phyloP scores from a whole-genome alignment of 2,329 filamentous ascomycete species.

The Pestalotiopsis sp. region DNA sequence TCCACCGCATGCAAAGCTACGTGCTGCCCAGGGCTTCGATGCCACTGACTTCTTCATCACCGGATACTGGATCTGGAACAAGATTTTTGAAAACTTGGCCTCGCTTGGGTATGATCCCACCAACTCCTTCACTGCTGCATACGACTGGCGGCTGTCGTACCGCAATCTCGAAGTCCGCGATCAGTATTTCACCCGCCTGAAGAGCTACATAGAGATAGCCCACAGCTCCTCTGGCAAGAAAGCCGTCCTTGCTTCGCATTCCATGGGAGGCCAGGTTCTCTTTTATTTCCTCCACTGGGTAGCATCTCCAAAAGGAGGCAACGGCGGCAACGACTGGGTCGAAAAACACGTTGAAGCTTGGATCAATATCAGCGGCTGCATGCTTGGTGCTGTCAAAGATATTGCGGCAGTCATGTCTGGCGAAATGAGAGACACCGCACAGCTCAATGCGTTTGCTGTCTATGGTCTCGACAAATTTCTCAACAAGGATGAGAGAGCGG shows the following conservation, averaged over 20 bases:
- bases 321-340: conserved; percentile 86
- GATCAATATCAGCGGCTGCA: conserved; percentile 98
- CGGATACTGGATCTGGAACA: conserved; percentile 98
- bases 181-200: conserved; percentile 90
- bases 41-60: conserved; percentile 94
- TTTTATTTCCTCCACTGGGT: conserved; percentile 88
- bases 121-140: conserved; percentile 69
- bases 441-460: conserved; percentile 93
- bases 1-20: conserved; percentile 85
- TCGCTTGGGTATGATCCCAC: conserved; percentile 94
- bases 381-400: conserved; percentile 93
- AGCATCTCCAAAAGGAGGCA: conserved; percentile 75
- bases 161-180: conserved; percentile 87
- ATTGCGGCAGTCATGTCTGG: conserved; percentile 89
- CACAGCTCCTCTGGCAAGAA: conserved; percentile 76
- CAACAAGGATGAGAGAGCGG: conserved; percentile 84
- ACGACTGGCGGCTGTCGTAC: conserved; percentile 95
- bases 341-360: conserved; percentile 88
- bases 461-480: conserved; percentile 97
- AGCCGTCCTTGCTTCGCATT: conserved; percentile 86
- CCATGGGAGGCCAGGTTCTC: conserved; percentile 95
- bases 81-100: conserved; percentile 95
- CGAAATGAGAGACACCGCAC: conserved; percentile 98
- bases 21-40: conserved; percentile 95
- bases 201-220: conserved; percentile 86